phyloP scores from a whole-genome alignment of 768 basidiomycete species.

The Kwoniella bestiolae region DNA sequence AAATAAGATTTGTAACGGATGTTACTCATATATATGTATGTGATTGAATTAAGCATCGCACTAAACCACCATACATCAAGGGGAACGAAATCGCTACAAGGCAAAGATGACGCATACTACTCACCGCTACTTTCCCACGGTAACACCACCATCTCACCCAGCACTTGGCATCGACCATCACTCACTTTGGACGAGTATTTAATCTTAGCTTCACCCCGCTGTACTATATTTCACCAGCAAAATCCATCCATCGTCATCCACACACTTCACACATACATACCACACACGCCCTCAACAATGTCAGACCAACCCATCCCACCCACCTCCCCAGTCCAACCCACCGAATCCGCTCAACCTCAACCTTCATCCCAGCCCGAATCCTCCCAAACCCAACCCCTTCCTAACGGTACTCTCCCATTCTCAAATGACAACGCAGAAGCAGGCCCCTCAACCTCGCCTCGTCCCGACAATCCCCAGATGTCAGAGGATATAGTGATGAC shows the following conservation, averaged over 20 bases:
- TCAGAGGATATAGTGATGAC: slow-evolving; percentile 12
- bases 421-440: slow-evolving; percentile 14
- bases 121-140: slow-evolving; percentile 17
- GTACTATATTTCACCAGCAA: not conserved
- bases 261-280: not conserved
- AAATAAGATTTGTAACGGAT: slow-evolving; percentile 4
- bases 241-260: not conserved
- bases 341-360: not conserved
- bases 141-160: not conserved
- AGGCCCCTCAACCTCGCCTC: slow-evolving; percentile 5
- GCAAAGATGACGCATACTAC: slow-evolving; percentile 6
- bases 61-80: too few relatives aligned
- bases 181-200: too few relatives aligned
- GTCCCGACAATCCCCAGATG: not conserved
- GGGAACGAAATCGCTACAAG: too few relatives aligned
- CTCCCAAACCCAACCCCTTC: not conserved
- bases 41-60: not conserved
- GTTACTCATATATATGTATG: not conserved
- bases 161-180: not conserved
- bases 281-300: not conserved
- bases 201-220: not conserved
- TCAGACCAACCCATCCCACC: not conserved
- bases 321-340: not conserved
- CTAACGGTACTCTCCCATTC: not conserved
- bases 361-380: not conserved